These are phyloP conservation scores for Podospora sp. DNA, from an alignment of 495 filamentous ascomycete species.

Conservation along the genomic window DNA sequence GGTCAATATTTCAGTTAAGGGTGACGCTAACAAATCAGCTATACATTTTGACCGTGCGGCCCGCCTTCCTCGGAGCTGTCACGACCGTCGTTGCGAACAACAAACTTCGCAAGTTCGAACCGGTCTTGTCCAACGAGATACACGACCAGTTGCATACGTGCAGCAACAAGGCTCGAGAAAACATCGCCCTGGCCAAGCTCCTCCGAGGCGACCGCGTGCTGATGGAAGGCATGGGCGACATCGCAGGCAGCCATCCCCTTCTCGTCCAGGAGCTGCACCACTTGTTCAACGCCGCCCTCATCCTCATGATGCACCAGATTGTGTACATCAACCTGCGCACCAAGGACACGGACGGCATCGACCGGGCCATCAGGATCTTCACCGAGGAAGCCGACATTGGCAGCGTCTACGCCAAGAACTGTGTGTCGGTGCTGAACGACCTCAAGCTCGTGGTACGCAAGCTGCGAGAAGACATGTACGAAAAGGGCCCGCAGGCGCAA, in stretches of 20 bases:
- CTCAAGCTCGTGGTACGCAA: conserved; percentile 26
- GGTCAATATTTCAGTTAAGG: background rate
- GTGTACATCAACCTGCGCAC: conserved; percentile 33
- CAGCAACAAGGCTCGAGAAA: conserved; percentile 38
- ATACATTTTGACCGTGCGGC: conserved; percentile 44
- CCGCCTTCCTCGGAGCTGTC: conserved; percentile 43
- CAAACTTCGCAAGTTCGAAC: conserved; percentile 6
- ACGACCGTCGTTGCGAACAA: conserved; percentile 38
- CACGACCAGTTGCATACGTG: conserved; percentile 31
- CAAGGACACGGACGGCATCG: conserved; percentile 29
- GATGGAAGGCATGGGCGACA: conserved; percentile 14
- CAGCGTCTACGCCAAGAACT: conserved; percentile 35
- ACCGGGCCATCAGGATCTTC: conserved; percentile 36
- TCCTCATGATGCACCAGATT: conserved; percentile 44
- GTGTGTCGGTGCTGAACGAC: conserved; percentile 30
- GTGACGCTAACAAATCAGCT: conserved; percentile 33
- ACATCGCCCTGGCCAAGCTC: conserved; percentile 34
- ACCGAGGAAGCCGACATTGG: conserved; percentile 29
- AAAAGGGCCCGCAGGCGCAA: background rate
- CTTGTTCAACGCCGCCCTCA: conserved; percentile 49
- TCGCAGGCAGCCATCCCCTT: conserved; percentile 26
- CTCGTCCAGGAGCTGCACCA: conserved; percentile 44
- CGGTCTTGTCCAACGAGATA: conserved; percentile 13
- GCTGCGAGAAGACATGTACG: conserved; percentile 29
- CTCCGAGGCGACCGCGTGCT: background rate